A percentile compares a stretch with the other conserved stretches of the same genome.
phyloP scores from a whole-genome alignment of 2,329 filamentous ascomycete species.

The Cladosporium sp. region DNA sequence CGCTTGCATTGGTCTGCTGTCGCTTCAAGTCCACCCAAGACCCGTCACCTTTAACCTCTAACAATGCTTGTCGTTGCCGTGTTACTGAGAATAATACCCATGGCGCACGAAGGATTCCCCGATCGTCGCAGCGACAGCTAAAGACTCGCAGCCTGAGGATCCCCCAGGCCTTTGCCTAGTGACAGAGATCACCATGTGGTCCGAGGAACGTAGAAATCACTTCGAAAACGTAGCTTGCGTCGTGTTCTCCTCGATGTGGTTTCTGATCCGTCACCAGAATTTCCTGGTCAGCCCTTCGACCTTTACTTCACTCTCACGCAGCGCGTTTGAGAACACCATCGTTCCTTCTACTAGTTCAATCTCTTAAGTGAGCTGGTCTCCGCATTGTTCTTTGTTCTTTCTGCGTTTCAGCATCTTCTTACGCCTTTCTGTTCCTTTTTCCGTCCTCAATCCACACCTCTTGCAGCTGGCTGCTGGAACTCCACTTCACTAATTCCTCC shows the following conservation, averaged over 20 bases:
- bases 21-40: neutral
- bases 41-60: constrained; percentile 4
- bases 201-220: neutral
- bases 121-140: neutral
- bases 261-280: too few relatives aligned
- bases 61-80: constrained; percentile 6
- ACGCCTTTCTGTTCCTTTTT: neutral
- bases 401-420: neutral
- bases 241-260: neutral
- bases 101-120: constrained; percentile 4
- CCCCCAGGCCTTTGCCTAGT: constrained; percentile 7
- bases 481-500: constrained; percentile 11
- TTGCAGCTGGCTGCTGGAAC: constrained; percentile 2
- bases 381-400: neutral
- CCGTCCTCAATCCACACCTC: neutral
- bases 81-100: constrained; percentile 1
- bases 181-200: constrained; percentile 1
- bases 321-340: constrained; percentile 8
- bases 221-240: neutral
- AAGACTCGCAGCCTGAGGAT: constrained; percentile 5
- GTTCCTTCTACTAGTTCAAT: neutral
- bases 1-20: constrained; percentile 4
- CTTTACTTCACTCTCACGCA: neutral
- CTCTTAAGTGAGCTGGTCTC: constrained; percentile 4
- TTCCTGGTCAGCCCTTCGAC: too few relatives aligned